Base-by-base conservation (phyloP, 2,329 filamentous ascomycete genomes). In the Diplodia seriata region DNA sequence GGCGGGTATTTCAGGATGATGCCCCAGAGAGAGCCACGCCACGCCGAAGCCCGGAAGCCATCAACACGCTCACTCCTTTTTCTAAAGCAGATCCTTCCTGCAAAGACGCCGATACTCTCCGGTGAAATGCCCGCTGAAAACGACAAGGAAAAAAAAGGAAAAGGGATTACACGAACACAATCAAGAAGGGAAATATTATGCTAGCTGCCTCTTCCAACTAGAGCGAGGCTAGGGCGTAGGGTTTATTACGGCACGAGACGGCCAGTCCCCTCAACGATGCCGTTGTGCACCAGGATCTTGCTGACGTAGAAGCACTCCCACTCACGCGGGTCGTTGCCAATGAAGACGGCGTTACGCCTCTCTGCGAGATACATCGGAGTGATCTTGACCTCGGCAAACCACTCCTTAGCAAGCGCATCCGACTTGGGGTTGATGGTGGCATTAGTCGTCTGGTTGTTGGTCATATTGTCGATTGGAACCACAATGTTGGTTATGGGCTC, bases 321-420 rank as follows among this genome's bases (percentile, higher is more conserved):
- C 65, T 80, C 78, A 43, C 69, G 69, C 4, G 75, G 71, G 56
- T 76, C 73, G 29, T 73, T 70, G 6, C 77, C 78, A 11, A 71
- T 66, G 51, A 77, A 79, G 8, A 70, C 67, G 8, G 76, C 75
- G 62, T 73, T 74, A 2, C 72, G 70, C 40, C 74, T 65, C 61
- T 77, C 75, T n/a, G 74, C 73, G 4, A 80, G 67, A 43, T 71
- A 62, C 33, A 71, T 69, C 0, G 66, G 68, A 18, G 74, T 78
- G 7, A 80, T 70, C 14, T 69, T 71, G 57, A 80, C 76, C 0
- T 72, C 73, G 33, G 76, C 74, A 43, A 79, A 80, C 78, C 78
- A 80, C 29, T 77, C 75, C 51, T 72, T 69, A 3, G 76, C 73
- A 55, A 71, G 74, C 23, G 76, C 75, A 38, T 78, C 74, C 73